A percentile compares a stretch with the other conserved stretches of the same genome.
Conservation (phyloP, 2,329 filamentous ascomycete species). For the Bipolaris sorokiniana region DNA sequence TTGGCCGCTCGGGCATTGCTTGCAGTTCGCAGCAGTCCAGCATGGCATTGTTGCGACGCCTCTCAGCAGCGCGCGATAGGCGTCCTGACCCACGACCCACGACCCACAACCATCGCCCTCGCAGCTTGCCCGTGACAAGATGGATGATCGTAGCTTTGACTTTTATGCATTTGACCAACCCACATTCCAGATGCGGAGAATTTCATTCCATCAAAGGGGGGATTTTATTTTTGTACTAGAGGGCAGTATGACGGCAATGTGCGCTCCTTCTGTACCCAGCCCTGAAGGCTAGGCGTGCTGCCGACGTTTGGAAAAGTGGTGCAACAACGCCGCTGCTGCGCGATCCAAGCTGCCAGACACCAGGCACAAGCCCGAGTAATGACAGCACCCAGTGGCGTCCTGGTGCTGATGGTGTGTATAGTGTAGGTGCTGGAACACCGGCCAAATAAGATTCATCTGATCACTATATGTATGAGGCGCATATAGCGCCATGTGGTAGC, state of each 20-base stretch:
- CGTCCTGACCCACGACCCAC: too few species aligned
- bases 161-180: too few species aligned
- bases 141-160: too few species aligned
- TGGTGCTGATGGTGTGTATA: background rate
- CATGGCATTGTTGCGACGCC: conserved; percentile 15
- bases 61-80: conserved; percentile 12
- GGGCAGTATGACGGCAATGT: background rate
- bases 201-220: too few species aligned
- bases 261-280: background rate
- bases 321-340: background rate
- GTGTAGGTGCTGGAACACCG: conserved; percentile 2
- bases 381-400: conserved; percentile 4
- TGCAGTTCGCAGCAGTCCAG: conserved; percentile 20
- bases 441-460: conserved; percentile 21
- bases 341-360: background rate
- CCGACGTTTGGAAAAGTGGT: conserved; percentile 2
- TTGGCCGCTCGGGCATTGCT: conserved; percentile 27
- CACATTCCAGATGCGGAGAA: too few species aligned
- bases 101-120: too few species aligned
- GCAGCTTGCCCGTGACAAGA: too few species aligned
- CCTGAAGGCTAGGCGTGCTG: background rate
- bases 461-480: conserved; percentile 25
- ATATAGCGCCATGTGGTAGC: conserved; percentile 18
- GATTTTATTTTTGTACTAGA: background rate
- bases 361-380: background rate